A percentile compares a stretch with the other conserved stretches of the same genome.
Conservation (phyloP, 2,329 filamentous ascomycete species). For the Fusarium fujikuroi region DNA sequence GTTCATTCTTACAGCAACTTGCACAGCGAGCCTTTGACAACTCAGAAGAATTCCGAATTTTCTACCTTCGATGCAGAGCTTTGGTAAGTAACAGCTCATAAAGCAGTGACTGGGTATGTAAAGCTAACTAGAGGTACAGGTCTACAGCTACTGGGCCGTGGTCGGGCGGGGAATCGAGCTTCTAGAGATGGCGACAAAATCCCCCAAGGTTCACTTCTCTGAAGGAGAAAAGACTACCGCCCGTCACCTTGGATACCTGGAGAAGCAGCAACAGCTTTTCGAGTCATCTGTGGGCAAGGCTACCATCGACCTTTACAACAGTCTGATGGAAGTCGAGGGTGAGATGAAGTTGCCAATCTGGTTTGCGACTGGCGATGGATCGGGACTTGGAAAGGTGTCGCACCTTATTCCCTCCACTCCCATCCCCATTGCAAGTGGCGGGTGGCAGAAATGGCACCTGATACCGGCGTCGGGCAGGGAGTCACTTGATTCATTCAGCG, state of each 20-base stretch:
- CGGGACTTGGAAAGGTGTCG: background rate
- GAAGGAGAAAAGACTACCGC: accelerated
- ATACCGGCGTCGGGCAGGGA: background rate
- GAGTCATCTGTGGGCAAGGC: background rate
- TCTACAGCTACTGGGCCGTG: background rate
- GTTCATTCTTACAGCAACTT: background rate
- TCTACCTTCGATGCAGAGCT: background rate
- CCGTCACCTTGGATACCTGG: background rate
- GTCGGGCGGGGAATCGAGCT: background rate
- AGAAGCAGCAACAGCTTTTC: background rate
- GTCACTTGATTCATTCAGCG: background rate
- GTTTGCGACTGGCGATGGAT: background rate
- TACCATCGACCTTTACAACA: background rate
- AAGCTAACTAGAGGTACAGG: accelerated
- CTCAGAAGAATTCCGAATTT: background rate
- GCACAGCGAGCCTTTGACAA: background rate
- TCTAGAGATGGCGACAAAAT: background rate
- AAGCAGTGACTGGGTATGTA: accelerated
- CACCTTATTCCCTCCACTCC: background rate
- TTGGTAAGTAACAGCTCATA: accelerated
- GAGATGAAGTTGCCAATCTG: background rate
- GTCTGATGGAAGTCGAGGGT: accelerated
- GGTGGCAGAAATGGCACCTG: background rate
- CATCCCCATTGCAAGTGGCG: accelerated
- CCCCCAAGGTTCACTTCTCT: background rate